Evolutionary conservation across 306 rosid species (phyloP).

Genomic region (Comarum palustre): DNA sequence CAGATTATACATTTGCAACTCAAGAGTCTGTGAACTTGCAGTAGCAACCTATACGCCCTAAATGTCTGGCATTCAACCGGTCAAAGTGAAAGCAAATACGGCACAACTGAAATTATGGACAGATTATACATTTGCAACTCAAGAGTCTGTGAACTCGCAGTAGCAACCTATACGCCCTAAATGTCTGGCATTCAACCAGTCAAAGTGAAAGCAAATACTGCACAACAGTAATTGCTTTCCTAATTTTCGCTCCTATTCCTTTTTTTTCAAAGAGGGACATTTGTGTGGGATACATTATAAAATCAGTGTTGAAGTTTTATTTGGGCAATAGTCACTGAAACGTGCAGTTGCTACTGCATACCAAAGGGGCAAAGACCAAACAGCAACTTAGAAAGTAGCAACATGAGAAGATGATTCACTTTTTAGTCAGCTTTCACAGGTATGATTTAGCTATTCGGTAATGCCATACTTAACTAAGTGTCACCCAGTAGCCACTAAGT

Average conservation of each 20-base stretch:
- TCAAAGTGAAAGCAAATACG: not conserved
- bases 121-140: not conserved
- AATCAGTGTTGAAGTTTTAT: not conserved
- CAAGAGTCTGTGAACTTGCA: not conserved
- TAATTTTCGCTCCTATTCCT: not conserved
- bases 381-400: not conserved
- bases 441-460: conserved; percentile 6
- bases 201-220: not conserved
- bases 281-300: not conserved
- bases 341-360: conserved; percentile 1
- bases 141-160: not conserved
- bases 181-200: not conserved
- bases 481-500: not conserved
- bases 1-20: not conserved
- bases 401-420: not conserved
- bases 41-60: not conserved
- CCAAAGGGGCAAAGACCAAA: not conserved
- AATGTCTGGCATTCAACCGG: not conserved
- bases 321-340: not conserved
- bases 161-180: not conserved
- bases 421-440: not conserved
- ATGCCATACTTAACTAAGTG: conserved; percentile 6
- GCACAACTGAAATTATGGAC: not conserved
- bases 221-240: not conserved
- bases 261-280: not conserved